Base-by-base conservation (phyloP, 768 basidiomycete species). In the Leccinum sublutescens region DNA sequence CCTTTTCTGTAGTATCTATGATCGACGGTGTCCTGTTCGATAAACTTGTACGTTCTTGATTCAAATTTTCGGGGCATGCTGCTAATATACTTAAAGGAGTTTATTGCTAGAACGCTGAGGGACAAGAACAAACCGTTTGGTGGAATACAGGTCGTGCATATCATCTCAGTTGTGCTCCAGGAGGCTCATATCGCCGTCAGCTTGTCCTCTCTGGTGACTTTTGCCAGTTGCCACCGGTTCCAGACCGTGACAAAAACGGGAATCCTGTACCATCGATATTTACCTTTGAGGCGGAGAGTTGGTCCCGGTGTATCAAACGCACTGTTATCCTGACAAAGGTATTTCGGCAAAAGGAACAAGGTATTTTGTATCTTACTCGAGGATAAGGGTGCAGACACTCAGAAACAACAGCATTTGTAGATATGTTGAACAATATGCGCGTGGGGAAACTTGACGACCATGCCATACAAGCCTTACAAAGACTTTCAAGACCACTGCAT, bases 391-490 rank as follows among this genome's bases (percentile, higher is more conserved):
- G 27, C 50, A 17, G 47, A 36, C 2, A 36, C 34, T 50, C 49
- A 15, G 23, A 33, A 51, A 23, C 21, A 43, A 59, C 58, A 82
- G 85, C 67, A 21, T 95, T 97, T 67, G 83, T 93, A 57, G 82
- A 91, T 64, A 91, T 96, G 84, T 77, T 97, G 47, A 95, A 95
- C 67, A 81, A 84, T 54, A 89, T 96, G 87, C 85, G 95, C 19
- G 87, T 88, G 65, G 95, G 95, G 2, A 73, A 72, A 45, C 70
- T 93, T 49, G 76, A 80, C 21, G 55, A 74, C 1, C 68, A 73
- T 5, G 74, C 81, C 43, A 71, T 78, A 4, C 62, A 65, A 10
- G 75, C 77, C 4, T 93, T 97, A 74, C 71, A 73, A 50, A 63
- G 63, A 1, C 79, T 95, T 21, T 78, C 80, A 2, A 81, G 92